Base-by-base conservation (phyloP, 208 protist genomes). In the Acanthamoeba healyi region DNA sequence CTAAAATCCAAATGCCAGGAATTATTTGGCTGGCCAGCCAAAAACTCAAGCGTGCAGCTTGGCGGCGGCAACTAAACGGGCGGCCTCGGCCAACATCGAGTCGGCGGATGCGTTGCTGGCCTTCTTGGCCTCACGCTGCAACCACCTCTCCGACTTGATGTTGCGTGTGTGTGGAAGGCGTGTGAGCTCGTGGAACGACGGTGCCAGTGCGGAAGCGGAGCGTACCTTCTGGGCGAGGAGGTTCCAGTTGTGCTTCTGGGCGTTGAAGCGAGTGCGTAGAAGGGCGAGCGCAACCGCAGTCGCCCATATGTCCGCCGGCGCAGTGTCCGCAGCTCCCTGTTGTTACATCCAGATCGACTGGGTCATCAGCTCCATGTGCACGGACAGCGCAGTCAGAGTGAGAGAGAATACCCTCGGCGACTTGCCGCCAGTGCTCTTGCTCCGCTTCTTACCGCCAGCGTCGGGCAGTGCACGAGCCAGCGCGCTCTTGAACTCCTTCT, bases 221-320 rank as follows among this genome's bases (percentile, higher is more conserved):
- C 24, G 70, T 49, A 81, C 81, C 51, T 88, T 88, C 44, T 40
- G 42, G 26, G 51, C 81, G 7, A 88, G 49, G 14, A 88, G 81
- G 15, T 63, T 10, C 81, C 81, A 88, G 46, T 63, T 63, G 4
- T 42, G n/a, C 49, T 88, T 61, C 24, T 88, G 81, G 44, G 14
- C 32, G 17, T 42, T 46, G 26, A 44, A 88, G 12, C 22, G 0
- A 7, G 26, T 15, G 44, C 26, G n/a, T 3, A 88, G 38, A 26
- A 65, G 29, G 5, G 42, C 49, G 12, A 88, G 22, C 44, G 51
- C 81, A 26, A 88, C 42, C 26, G 81, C 81, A 26, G 81, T 88
- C 3, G 49, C 81, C 81, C 81, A 88, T 46, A 88, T 14, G 34
- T 38, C 46, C 26, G 51, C 14, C 29, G 26, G 61, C 29, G 61